Evolutionary conservation across 192 early-diverging fungal species (phyloP), one percentile per base, ranked within the genome.

Genomic region (Chytriomyces confervae): DNA sequence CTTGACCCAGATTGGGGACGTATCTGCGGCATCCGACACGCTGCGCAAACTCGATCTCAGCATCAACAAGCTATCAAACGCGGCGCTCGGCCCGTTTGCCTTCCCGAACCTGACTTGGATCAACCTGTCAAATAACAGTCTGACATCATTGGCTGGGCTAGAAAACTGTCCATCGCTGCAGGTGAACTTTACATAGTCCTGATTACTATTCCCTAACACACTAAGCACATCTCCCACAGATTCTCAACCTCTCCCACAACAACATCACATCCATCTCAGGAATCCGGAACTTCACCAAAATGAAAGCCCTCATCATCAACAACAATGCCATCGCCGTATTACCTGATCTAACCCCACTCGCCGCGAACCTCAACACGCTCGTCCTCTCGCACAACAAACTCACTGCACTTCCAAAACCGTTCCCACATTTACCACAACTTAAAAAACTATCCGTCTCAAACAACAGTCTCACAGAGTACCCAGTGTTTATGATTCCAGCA

Each of bases 301-400:
- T 96, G 24, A 94, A 93, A 65, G 95, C 95, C 4, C 76, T 96
- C 11, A 91, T 96, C 47, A 83, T 95, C 23, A 93, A 92, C 73
- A 84, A 95, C 80, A 96, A 96, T 84, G 77, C 82, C 36, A 46
- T 79, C 47, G 50, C 77, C 18, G 62, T 27, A 18, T 47, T 79
- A n/a, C 69, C 68, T 9, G 49, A 61, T 45, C 50, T 74, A 9
- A 46, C 66, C 61, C 49, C 69, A 1, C 69, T 77, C 53, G 16
- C 75, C 6, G 45, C 45, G 8, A 74, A 74, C 72, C 44, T 74
- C 29, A 74, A 74, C 62, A 74, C 72, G 1, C 72, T 74, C 46
- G 93, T 95, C 11, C 80, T 95, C 23, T 95, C 93, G 3, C 91
- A 95, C 68, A 95, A 95, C 86, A 72, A 88, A 62, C 78, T 95